Base-by-base conservation (phyloP, 768 basidiomycete genomes). In the Suillus occidentalis region DNA sequence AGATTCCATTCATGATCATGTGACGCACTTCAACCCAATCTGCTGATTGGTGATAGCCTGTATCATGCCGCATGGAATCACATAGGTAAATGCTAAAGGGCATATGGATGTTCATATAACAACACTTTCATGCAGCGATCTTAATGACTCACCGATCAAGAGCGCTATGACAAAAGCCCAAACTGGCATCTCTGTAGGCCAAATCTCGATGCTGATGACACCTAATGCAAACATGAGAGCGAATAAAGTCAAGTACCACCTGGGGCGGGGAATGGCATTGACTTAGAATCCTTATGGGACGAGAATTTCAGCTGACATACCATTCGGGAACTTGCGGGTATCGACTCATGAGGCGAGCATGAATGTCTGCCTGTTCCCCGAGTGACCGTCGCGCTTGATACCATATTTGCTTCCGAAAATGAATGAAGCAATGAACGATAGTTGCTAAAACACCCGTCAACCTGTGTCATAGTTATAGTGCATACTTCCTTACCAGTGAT, bases 161-260 rank as follows among this genome's bases (percentile, higher is more conserved):
- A 94, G 78, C 3, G 90, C 86, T 13, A 94, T 81, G 65, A 91
- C 84, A 75, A 93, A 91, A 22, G 76, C 71, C 76, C 75, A 91
- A 62, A 91, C 84, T 4, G 91, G 91, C 80, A 92, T 84, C 62
- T 83, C 79, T 43, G 89, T 88, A 34, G 88, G 81, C 91, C 90
- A 92, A 42, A 86, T 78, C 73, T 88, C 87, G 66, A 92, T 90
- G n/a, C 83, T 79, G 61, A 92, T 73, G 42, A 91, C 76, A 62
- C 90, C 89, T 63, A 90, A 84, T 0, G 78, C 82, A 70, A 91
- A 91, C 86, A 90, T 89, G 65, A 87, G 83, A 84, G 63, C 22
- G 76, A 93, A 91, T 60, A 95, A 82, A 50, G 82, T 71, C 10
- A 79, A 73, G 73, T 94, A 95, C 93, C 93, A 95, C 92, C 90